Percentiles rank a stretch among this genome's conserved stretches.
Conservation (phyloP, 2,329 filamentous ascomycete genomes). For the Pseudocercospora musae region DNA sequence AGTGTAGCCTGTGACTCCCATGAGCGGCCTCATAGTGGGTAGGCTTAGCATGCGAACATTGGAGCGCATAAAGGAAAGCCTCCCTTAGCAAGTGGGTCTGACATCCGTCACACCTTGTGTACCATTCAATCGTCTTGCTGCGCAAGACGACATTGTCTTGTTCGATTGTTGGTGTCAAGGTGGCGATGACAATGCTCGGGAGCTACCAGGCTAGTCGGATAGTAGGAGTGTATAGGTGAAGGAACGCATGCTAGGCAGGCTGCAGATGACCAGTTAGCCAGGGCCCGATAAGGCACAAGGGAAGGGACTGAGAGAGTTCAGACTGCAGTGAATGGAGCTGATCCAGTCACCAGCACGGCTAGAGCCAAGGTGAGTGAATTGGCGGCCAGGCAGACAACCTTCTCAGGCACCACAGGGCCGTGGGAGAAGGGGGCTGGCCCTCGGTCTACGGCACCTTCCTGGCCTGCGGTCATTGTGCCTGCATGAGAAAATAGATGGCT, state of each 20-base stretch:
- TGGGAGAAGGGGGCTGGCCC: not conserved
- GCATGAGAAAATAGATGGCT: not conserved
- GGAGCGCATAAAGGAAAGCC: not conserved
- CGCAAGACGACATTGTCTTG: not conserved
- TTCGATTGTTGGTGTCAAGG: not conserved
- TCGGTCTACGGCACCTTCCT: not conserved
- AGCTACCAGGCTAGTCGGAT: not conserved
- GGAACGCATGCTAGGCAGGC: not conserved
- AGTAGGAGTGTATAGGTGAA: not conserved
- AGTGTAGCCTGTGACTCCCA: conserved; percentile 2
- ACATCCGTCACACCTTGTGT: not conserved
- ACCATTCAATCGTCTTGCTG: not conserved
- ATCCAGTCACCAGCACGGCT: not conserved
- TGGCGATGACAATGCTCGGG: not conserved
- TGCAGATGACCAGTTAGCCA: not conserved
- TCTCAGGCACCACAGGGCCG: not conserved
- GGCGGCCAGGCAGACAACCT: not conserved
- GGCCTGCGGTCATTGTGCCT: not conserved
- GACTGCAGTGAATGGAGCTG: not conserved
- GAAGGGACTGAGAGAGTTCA: not conserved
- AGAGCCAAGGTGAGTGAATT: not conserved
- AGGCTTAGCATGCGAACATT: not conserved
- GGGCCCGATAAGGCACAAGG: not conserved
- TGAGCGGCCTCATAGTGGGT: not conserved
- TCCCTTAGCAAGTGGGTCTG: not conserved